Conservation (phyloP, 2,329 filamentous ascomycete species). For the Fusarium sp. region DNA sequence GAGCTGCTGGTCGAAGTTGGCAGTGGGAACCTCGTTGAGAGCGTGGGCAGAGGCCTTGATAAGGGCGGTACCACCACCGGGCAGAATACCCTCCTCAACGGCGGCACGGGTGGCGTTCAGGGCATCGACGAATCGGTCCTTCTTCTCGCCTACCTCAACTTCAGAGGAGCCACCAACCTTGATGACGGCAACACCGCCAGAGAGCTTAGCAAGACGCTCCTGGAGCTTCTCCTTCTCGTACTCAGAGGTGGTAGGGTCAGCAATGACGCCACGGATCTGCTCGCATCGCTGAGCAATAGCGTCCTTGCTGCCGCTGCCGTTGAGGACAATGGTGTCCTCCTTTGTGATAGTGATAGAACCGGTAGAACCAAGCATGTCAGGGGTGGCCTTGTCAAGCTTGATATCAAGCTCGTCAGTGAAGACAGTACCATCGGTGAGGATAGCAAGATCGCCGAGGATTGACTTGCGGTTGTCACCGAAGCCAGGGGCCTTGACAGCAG, state of each 20-base stretch:
- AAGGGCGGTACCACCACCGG: constrained; percentile 96
- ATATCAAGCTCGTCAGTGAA: constrained; percentile 98
- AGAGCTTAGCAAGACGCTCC: constrained; percentile 99
- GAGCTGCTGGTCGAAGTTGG: constrained; percentile 99
- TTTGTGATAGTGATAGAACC: constrained; percentile 99
- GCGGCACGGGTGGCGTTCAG: constrained; percentile 97
- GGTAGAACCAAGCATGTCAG: constrained; percentile 95
- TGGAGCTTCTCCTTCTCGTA: constrained; percentile 99
- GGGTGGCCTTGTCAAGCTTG: constrained; percentile 98
- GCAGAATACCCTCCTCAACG: constrained; percentile 98
- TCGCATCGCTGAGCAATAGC: constrained; percentile 93
- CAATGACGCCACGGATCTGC: constrained; percentile 98
- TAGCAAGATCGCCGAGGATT: constrained; percentile 94
- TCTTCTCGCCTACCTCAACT: constrained; percentile 99
- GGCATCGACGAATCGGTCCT: constrained; percentile 98
- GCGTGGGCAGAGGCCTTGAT: constrained; percentile 96
- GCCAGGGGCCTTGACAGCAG: constrained; percentile 97
- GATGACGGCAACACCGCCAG: constrained; percentile 98
- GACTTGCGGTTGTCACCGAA: constrained; percentile 99
- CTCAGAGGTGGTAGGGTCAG: constrained; percentile 91
- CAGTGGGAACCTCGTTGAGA: constrained; percentile 80
- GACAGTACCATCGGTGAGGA: constrained; percentile 96
- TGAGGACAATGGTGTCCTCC: constrained; percentile 98
- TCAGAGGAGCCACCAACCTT: constrained; percentile 98
- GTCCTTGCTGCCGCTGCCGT: constrained; percentile 96